phyloP scores from a whole-genome alignment of 2,329 filamentous ascomycete species.

The Ceratocystis papillata region DNA sequence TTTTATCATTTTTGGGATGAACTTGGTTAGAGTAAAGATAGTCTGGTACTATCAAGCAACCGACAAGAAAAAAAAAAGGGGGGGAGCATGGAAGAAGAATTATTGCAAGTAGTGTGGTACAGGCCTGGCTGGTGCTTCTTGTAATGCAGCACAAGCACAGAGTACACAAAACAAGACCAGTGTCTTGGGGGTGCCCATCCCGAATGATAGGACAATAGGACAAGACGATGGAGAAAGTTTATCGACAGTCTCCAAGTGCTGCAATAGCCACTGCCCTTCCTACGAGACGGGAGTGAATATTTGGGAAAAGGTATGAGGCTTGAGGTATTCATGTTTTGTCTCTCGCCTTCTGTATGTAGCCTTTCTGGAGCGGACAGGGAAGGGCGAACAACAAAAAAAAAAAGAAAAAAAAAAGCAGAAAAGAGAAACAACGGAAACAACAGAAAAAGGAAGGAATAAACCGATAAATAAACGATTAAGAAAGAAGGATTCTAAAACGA shows the following conservation, averaged over 20 bases:
- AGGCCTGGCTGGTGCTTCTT: slow-evolving; percentile 10
- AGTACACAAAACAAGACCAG: not conserved
- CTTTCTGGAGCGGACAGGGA: too few relatives aligned
- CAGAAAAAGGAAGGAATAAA: not conserved
- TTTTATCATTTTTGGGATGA: slow-evolving; percentile 8
- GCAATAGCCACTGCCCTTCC: not conserved
- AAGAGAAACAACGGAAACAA: not conserved
- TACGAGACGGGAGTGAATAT: not conserved
- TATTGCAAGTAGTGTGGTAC: not conserved
- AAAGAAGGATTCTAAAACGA: slow-evolving; percentile 1
- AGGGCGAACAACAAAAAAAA: too few relatives aligned
- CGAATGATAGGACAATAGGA: not conserved
- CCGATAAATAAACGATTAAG: not conserved
- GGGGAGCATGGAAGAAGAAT: not conserved
- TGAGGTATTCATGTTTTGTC: not conserved
- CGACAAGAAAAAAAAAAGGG: not conserved
- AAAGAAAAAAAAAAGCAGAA: not conserved
- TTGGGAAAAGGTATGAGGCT: not conserved
- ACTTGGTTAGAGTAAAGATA: not conserved
- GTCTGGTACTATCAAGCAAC: too few relatives aligned
- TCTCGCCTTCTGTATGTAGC: too few relatives aligned
- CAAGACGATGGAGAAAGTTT: not conserved
- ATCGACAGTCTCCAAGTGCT: not conserved
- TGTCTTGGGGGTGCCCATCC: not conserved
- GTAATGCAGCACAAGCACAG: not conserved